Base-by-base conservation (phyloP, 2,329 filamentous ascomycete genomes). In the Fusarium phyllophilum region DNA sequence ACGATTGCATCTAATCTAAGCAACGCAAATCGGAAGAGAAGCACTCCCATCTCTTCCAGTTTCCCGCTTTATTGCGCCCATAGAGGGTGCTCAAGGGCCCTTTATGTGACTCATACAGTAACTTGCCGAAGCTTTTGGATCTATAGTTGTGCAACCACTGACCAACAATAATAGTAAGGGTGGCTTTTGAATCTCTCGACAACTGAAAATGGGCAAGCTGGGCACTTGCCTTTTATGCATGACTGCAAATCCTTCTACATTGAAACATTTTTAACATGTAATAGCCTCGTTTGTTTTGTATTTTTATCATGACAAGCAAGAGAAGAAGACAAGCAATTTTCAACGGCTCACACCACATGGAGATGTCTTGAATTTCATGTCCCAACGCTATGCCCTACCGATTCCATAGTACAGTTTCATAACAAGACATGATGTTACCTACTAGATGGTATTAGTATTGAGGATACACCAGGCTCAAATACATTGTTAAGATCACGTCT, bases 281-380 rank as follows among this genome's bases (percentile, higher is more conserved):
- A 39, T 18, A 17, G 2, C 6, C 20, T 29, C 11, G 15, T 18
- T 29, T 22, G 1, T n/a, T 17, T 17, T n/a, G 24, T 39, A 17
- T 29, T 29, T 29, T 55, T 18, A 17, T n/a, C 14, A 29, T 55
- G 14, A 7, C 10, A 41, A n/a, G 14, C 24, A 22, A 29, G 34
- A 41, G 18, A n/a, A 39, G 14, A 29, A 29, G 12, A 55, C 14
- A 10, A 13, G 11, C 34, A 17, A 41, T 29, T 55, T 17, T 29
- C 24, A 46, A n/a, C 26, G 22, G 22, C 29, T 42, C 13, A 5
- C 4, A 57, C 15, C 15, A 6, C 6, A 15, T 10, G 18, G 22
- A 10, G 12, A 24, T 45, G 29, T 45, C 34, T 62, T 62, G 60
- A 62, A 62, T 60, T 60, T 60, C 17, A 31, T 26, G 26, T 6